Conservation (phyloP, 805 yeast species). For the Candida ulmi region DNA sequence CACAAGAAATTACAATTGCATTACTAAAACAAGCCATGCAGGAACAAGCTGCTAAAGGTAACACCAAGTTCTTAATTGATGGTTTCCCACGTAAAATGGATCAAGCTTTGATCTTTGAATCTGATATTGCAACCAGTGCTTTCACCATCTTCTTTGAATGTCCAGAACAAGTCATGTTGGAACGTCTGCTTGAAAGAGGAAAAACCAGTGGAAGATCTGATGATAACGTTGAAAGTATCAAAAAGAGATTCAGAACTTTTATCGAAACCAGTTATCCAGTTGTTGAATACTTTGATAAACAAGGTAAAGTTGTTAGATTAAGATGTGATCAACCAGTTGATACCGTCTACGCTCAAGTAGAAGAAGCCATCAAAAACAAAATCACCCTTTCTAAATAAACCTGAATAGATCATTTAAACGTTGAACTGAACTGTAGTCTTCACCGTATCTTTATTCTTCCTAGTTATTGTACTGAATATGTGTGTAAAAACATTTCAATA, state of each 20-base stretch:
- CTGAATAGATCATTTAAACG: too few species aligned
- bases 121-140: constrained; percentile 62
- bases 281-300: constrained; percentile 71
- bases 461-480: too few species aligned
- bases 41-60: constrained; percentile 43
- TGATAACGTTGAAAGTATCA: constrained; percentile 87
- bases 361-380: constrained; percentile 52
- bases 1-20: constrained; percentile 85
- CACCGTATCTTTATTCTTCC: too few species aligned
- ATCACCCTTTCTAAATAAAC: constrained; percentile 8
- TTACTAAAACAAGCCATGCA: constrained; percentile 74
- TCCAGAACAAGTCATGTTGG: constrained; percentile 77
- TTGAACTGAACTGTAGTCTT: too few species aligned
- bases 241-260: constrained; percentile 83
- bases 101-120: constrained; percentile 92
- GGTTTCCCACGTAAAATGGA: constrained; percentile 99
- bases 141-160: constrained; percentile 76
- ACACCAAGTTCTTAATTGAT: constrained; percentile 69
- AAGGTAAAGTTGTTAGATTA: constrained; percentile 70
- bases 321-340: constrained; percentile 80
- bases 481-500: neutral
- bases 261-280: constrained; percentile 92
- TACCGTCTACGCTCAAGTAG: constrained; percentile 64
- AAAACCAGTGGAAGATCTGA: constrained; percentile 93
- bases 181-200: constrained; percentile 83